Conservation (phyloP, 2,329 filamentous ascomycete species). For the Aureobasidium namibiae region DNA sequence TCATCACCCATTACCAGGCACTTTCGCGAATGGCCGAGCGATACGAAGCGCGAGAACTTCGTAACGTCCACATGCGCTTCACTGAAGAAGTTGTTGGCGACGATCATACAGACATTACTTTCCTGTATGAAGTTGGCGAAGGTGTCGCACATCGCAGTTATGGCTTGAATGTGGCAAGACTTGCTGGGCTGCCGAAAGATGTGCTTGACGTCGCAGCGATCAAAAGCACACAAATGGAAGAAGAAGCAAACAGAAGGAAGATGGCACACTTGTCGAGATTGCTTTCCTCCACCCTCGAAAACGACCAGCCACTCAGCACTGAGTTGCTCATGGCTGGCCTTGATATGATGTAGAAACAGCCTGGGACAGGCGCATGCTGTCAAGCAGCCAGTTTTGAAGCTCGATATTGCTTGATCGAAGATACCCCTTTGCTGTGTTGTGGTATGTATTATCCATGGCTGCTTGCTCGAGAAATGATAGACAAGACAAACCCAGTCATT, state of each 20-base stretch:
- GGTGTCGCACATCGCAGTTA: slow-evolving; percentile 92
- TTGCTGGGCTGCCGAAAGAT: slow-evolving; percentile 70
- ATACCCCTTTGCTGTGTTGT: neutral
- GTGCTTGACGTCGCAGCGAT: slow-evolving; percentile 71
- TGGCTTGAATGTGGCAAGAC: slow-evolving; percentile 80
- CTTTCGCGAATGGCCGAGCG: slow-evolving; percentile 65
- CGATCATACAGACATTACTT: slow-evolving; percentile 74
- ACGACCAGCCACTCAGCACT: slow-evolving; percentile 23
- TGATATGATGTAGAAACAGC: slow-evolving; percentile 29
- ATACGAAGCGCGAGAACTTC: slow-evolving; percentile 57
- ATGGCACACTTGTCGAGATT: slow-evolving; percentile 36
- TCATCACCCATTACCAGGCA: slow-evolving; percentile 96
- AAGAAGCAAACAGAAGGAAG: slow-evolving; percentile 56
- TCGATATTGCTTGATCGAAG: neutral
- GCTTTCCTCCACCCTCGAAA: slow-evolving; percentile 16
- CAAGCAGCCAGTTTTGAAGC: neutral
- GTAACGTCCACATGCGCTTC: slow-evolving; percentile 94
- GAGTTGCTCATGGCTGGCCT: slow-evolving; percentile 34
- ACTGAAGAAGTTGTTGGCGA: slow-evolving; percentile 44
- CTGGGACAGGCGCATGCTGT: no score
- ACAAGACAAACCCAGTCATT: neutral
- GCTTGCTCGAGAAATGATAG: neutral
- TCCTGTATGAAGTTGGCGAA: slow-evolving; percentile 84
- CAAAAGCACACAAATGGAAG: slow-evolving; percentile 75
- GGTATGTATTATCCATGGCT: neutral